Evolutionary conservation across 805 yeast genomes (phyloP), one percentile per base, ranked within the genome.

Genomic region (Teunomyces aglyptinius): DNA sequence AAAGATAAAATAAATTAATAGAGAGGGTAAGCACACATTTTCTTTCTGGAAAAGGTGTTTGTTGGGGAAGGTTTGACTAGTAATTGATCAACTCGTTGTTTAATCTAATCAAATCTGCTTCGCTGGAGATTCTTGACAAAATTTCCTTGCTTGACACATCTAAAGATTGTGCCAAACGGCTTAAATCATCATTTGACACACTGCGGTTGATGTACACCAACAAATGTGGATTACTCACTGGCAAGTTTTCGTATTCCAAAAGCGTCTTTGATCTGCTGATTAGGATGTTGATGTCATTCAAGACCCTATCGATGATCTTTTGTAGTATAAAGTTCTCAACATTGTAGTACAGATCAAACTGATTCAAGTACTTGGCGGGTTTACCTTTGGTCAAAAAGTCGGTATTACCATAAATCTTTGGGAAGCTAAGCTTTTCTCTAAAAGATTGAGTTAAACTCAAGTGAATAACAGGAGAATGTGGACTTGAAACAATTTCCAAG

Each of bases 161-260:
- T 51, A 72, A 64, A 2, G 59, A 53, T 3, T 56, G 32, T 15
- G 54, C 56, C 24, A 64, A 57, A 3, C 45, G 45, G 13, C 57
- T 52, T 44, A 67, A 59, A 43, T 72, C 75, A 11, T 52, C 56
- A 8, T 43, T 31, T 2, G 65, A 43, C 5, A 58, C 63, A n/a
- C 67, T 69, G 31, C 46, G 50, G 52, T 60, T 69, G 31, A 70
- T 51, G 39, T 64, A 59, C 7, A 71, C 50, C 53, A 64, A 56
- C 46, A 72, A 65, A 41, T 65, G 70, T 3, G 77, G 77, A 46
- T 59, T 59, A 26, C 54, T 53, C 52, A 73, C 64, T 7, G 94
- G 89, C 49, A 86, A 71, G 43, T 82, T 68, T 61, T 90, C 97
- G 59, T 85, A 95, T 54, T 80, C 83, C 45, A 84, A 70, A 10